Base-by-base conservation (phyloP, 2,329 filamentous ascomycete species). In the Didymella arachidicola region DNA sequence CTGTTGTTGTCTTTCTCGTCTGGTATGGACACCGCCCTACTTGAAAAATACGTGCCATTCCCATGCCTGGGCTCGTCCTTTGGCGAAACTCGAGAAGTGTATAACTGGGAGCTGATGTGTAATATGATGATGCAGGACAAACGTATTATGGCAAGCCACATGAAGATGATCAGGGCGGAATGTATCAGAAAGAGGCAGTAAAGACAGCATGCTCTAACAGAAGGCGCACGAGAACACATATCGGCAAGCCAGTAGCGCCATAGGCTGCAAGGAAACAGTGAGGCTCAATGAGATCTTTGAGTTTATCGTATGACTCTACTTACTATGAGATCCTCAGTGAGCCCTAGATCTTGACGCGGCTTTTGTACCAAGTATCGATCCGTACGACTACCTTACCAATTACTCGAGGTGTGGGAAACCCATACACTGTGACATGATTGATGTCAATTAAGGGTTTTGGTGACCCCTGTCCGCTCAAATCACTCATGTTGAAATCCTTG, bases 91-190 rank as follows among this genome's bases (percentile, higher is more conserved):
- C 25, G 39, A 14, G 25, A 46, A 7, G 18, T 16, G 25, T 43
- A 55, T 4, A 30, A 36, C 10, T 48, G 27, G 38, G 36, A 43
- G 12, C 26, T 30, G 5, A 14, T 43, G 10, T 55, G 27, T 12
- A 29, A 55, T 11, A 43, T 44, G 5, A 6, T 54, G 14, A 36
- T 43, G 52, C 36, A 55, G 3, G 19, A 54, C 18, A 19, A 5
- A 39, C 18, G n/a, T 10, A 11, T 11, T 5, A 19, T 55, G 36
- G 27, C 34, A 10, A 27, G 32, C 12, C 27, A 36, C 10, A 42
- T 55, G 36, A 48, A 38, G 11, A 43, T 7, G n/a, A 43, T 26
- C 27, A 48, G 29, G 18, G 26, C 27, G 26, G 22, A 49, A 7
- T 34, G 19, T 30, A 38, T 36, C 1, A 38, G 18, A 16, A 16